Evolutionary conservation across 495 filamentous ascomycete genomes (phyloP).

Genomic region (Penicillium maclennaniae): DNA sequence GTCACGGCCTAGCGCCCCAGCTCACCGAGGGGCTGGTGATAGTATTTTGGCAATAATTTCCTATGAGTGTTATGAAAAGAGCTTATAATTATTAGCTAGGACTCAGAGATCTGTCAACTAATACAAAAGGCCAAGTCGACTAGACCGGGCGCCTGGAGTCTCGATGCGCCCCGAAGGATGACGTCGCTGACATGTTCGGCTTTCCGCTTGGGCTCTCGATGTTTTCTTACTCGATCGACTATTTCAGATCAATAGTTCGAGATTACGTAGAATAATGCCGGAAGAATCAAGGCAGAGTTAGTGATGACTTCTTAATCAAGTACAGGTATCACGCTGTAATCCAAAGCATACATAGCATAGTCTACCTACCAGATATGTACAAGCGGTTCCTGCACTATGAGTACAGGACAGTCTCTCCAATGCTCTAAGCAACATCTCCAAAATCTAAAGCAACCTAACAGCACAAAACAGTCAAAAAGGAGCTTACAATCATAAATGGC

Average conservation of each 20-base stretch:
- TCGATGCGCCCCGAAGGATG: slow-evolving; percentile 16
- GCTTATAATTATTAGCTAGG: not conserved
- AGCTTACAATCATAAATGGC: not conserved
- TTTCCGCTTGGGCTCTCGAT: slow-evolving; percentile 2
- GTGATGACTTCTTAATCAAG: not conserved
- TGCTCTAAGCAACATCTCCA: not conserved
- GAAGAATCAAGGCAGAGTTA: not conserved
- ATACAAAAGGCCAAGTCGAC: slow-evolving; percentile 13
- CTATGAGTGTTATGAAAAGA: not conserved
- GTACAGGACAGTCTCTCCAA: not conserved
- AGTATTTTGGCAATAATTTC: too few species aligned
- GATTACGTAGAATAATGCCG: not conserved
- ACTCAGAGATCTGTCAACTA: not conserved
- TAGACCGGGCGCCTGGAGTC: not conserved
- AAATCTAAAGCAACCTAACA: not conserved
- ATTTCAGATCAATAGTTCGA: not conserved
- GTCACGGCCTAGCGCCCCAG: not conserved
- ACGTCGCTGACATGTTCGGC: slow-evolving; percentile 32
- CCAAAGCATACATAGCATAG: not conserved
- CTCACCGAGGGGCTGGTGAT: not conserved
- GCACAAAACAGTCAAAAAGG: not conserved
- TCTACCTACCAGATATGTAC: not conserved
- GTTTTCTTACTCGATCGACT: not conserved
- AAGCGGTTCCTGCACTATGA: not conserved
- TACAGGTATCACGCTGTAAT: not conserved